Conservation (phyloP, 108 stramenopile species). For the Nitzschia sp. region DNA sequence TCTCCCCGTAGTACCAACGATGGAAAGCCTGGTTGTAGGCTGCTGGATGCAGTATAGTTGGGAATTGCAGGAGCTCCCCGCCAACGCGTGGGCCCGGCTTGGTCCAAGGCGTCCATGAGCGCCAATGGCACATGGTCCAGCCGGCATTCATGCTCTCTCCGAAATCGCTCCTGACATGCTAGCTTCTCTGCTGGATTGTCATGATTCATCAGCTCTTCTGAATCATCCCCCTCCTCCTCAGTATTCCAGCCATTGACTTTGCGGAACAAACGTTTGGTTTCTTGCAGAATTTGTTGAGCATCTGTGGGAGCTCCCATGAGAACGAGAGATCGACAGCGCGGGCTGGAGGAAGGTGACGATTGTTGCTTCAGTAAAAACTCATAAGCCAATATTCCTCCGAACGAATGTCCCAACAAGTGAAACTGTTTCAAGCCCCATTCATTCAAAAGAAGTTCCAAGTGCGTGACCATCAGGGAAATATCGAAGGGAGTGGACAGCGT, state of each 20-base stretch:
- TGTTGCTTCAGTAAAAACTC: constrained; percentile 34
- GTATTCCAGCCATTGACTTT: constrained; percentile 20
- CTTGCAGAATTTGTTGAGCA: constrained; percentile 34
- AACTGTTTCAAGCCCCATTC: constrained; percentile 35
- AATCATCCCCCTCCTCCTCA: constrained; percentile 22
- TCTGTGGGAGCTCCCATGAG: constrained; percentile 56
- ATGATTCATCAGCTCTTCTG: constrained; percentile 1
- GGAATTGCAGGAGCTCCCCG: constrained; percentile 59
- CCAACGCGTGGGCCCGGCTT: constrained; percentile 51
- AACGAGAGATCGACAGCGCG: constrained; percentile 39
- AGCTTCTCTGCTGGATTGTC: not conserved
- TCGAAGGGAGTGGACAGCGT: constrained; percentile 19
- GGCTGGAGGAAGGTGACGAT: not conserved
- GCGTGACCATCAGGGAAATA: constrained; percentile 38
- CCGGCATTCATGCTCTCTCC: constrained; percentile 62
- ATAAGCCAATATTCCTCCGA: constrained; percentile 54
- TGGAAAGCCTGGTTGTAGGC: constrained; percentile 12
- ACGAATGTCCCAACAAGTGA: constrained; percentile 58
- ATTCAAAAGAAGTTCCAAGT: constrained; percentile 38
- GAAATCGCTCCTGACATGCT: constrained; percentile 39
- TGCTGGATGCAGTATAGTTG: constrained; percentile 31
- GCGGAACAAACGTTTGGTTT: constrained; percentile 35
- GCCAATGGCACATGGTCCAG: constrained; percentile 39
- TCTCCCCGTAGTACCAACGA: constrained; percentile 49
- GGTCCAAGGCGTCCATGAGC: constrained; percentile 52